Base-by-base conservation (phyloP, 768 basidiomycete genomes). In the Artomyces pyxidatus region DNA sequence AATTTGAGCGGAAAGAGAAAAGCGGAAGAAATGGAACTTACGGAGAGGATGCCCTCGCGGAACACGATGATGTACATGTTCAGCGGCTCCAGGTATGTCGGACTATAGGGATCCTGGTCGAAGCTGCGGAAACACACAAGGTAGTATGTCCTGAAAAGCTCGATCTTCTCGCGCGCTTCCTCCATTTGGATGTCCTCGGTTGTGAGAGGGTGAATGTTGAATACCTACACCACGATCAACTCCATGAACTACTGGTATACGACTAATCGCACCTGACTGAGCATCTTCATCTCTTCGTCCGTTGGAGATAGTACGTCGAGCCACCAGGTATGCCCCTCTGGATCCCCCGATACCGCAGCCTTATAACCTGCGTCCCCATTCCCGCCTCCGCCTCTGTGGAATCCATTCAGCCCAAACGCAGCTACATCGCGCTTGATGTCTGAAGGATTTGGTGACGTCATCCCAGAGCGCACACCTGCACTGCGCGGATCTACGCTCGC, bases 11-110 rank as follows among this genome's bases (percentile, higher is more conserved):
- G 6, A 5, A 25, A 30, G 23, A n/a, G n/a, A 32, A 25, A 8
- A 44, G 37, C 42, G 27, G 17, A 49, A 28, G 45, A 9, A 45
- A 29, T 14, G 32, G 7, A 35, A 16, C 85, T 60, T 59, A 96
- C 94, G 8, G 92, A 96, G 42, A 98, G 71, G 2, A 83, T 97
- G 16, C 96, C 96, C 64, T 98, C 96, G 21, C 95, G 78, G 71
- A 99, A 97, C 42, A 99, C 96, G 58, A 98, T 88, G 58, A 99
- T 95, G 68, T 99, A 99, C 95, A 97, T 98, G 69, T 99, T 99
- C 55, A 98, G 74, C 14, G 96, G 96, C 65, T 99, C 95, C 40
- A 99, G 82, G 65, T 98, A 85, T 1, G 93, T 98, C 16, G 94
- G 93, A 59, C 88, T 91, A 71, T 97, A 97, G 21, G 83, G 87